Evolutionary conservation across 108 stramenopile species (phyloP).

Genomic region (Pseudonitzschia pungens): DNA sequence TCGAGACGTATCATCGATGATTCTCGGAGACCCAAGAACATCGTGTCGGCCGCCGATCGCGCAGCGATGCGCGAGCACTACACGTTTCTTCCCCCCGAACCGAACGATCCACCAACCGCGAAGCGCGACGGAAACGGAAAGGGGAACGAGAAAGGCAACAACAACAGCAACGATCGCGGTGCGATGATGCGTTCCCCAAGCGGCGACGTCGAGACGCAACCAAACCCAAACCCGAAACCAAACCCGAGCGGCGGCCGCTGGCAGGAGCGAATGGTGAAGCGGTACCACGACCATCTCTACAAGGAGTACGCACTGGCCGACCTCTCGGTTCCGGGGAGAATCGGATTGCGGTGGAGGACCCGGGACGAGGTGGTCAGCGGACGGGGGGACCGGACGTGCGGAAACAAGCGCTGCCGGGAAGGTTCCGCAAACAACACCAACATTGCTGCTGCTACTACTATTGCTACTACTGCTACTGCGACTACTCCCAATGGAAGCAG

Average conservation of each 20-base stretch:
- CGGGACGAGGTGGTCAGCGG: slow-evolving; percentile 63
- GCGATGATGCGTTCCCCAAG: no score
- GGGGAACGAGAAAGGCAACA: neutral
- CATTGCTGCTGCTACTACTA: no score
- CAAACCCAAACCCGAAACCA: neutral
- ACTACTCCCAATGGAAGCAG: no score
- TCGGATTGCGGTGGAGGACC: slow-evolving; percentile 83
- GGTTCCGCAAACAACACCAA: no score
- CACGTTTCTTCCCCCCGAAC: slow-evolving; percentile 33
- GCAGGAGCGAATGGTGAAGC: slow-evolving; percentile 83
- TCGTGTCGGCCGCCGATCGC: slow-evolving; percentile 32
- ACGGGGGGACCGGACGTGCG: slow-evolving; percentile 69
- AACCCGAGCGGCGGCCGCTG: slow-evolving; percentile 27
- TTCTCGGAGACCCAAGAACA: slow-evolving; percentile 22
- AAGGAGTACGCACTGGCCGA: slow-evolving; percentile 83
- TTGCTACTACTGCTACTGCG: no score
- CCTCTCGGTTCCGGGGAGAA: slow-evolving; percentile 42
- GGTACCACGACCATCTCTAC: slow-evolving; percentile 73
- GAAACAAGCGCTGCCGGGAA: slow-evolving; percentile 73
- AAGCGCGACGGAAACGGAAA: neutral
- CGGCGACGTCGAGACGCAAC: no score
- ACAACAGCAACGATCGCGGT: no score
- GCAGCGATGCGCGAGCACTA: slow-evolving; percentile 29
- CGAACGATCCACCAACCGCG: neutral
- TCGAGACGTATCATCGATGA: no score